Base-by-base conservation (phyloP, 345 rosid genomes). In the Lepidium sativum region DNA sequence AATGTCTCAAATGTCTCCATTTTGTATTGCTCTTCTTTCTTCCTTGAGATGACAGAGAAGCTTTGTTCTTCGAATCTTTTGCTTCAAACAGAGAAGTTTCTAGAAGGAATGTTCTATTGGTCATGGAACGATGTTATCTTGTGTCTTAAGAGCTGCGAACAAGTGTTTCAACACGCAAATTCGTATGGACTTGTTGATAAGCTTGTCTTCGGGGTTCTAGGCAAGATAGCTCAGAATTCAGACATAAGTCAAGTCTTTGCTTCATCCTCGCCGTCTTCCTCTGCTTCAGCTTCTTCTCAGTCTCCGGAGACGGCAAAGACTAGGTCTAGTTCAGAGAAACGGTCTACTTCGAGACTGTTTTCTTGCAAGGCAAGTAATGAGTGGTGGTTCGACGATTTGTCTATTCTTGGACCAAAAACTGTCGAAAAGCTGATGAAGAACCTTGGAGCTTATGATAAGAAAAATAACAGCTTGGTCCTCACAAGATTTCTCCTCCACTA, bases 371-470 rank as follows among this genome's bases (percentile, higher is more conserved):
- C 78, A 63, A 66, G 76, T 56, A 81, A 80, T 40, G 79, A 72
- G 32, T 90, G 97, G 95, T 90, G 97, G 95, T 90, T 90, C 33
- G 82, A 85, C 12, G 95, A 80, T 58, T 32, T 87, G 68, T 41
- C 84, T 3, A 25, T 33, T 25, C 73, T 90, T 12, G 68, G 88
- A 6, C 90, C 95, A 8, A 39, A 53, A 38, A 74, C 77, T 7
- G 74, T 87, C 3, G 80, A 63, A 33, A 90, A 69, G 72, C 15
- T 90, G 21, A 67, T 82, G 18, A 78, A 68, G 66, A 81, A 64
- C 25, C 67, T 83, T 18, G 82, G 88, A 29, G 84, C 81, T 73
- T 78, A 59, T 25, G 81, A 83, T 11, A 15, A 67, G 9, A 65
- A 82, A 8, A 85, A 82, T 45, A 68, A 69, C 65, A 87, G 83